Base-by-base conservation (phyloP, 768 basidiomycete species). In the Boletus reticuloceps region DNA sequence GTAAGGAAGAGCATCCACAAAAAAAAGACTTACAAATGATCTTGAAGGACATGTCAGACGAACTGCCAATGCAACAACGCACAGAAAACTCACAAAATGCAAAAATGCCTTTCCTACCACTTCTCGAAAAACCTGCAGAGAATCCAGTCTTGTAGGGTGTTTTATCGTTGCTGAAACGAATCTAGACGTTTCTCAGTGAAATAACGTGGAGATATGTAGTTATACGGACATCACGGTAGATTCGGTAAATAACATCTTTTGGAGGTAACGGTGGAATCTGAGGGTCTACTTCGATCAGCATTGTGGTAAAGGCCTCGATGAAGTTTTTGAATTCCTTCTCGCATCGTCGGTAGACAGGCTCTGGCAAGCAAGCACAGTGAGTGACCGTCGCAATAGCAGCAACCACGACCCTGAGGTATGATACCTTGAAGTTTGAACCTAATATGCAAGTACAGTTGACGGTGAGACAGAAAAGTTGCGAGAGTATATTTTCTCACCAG, bases 301-400 rank as follows among this genome's bases (percentile, higher is more conserved):
- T 70, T 12, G 82, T 76, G 2, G 88, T 88, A 65, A 95, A 84
- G 0, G 73, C 73, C 40, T 88, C 86, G 19, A 95, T 74, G 63
- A 96, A 98, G 37, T 78, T 82, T 65, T 88, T 89, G 88, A 91
- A 98, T 70, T 98, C 92, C 61, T 85, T 82, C 69, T 96, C 94
- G 1, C 91, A 91, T 20, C 79, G 80, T 20, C 63, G 69, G 49
- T 72, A 56, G 12, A 59, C 61, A 48, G 53, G 66, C 32, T 71
- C 70, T 71, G 51, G 36, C 12, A 41, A 27, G 8, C 50, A 40
- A 53, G 19, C 13, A 25, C 2, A 6, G 5, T 67, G 4, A 57
- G 40, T 17, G 16, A 42, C 31, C 1, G 11, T 38, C 5, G 25
- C 14, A 17, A 12, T 9, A 29, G 34, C 11, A 14, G 25, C 16